phyloP scores from a whole-genome alignment of 225 moss, liverwort and hornwort species.

The Marchantia paleacea region DNA sequence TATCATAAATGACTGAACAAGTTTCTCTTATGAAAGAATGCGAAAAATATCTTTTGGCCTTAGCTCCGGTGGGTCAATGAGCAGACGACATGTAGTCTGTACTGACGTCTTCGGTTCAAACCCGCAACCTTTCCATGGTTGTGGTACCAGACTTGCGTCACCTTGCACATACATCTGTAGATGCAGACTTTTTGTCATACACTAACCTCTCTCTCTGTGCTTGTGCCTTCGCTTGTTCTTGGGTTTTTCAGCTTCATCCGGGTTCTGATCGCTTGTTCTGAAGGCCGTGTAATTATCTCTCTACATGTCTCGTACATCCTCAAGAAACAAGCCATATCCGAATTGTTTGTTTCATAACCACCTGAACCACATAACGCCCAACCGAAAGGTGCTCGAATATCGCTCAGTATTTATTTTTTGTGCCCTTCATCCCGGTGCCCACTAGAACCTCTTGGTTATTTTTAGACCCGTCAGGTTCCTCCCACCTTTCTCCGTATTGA shows the following conservation, averaged over 20 bases:
- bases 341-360: neutral
- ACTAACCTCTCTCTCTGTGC: neutral
- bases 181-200: neutral
- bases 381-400: neutral
- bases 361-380: neutral
- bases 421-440: neutral
- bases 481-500: no score
- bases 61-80: neutral
- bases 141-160: slow-evolving; percentile 7
- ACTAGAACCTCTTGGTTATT: no score
- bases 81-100: neutral
- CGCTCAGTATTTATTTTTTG: neutral
- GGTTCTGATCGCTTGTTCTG: neutral
- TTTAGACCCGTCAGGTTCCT: no score
- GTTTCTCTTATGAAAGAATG: neutral
- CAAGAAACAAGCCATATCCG: no score
- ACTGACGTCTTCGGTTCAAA: neutral
- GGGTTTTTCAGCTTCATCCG: neutral
- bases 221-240: neutral
- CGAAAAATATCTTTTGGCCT: neutral
- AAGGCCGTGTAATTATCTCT: neutral
- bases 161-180: neutral
- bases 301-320: neutral
- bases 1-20: neutral
- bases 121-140: neutral